Conservation (phyloP, 78 protist genomes). For the Blattamonas nauphoetae region DNA sequence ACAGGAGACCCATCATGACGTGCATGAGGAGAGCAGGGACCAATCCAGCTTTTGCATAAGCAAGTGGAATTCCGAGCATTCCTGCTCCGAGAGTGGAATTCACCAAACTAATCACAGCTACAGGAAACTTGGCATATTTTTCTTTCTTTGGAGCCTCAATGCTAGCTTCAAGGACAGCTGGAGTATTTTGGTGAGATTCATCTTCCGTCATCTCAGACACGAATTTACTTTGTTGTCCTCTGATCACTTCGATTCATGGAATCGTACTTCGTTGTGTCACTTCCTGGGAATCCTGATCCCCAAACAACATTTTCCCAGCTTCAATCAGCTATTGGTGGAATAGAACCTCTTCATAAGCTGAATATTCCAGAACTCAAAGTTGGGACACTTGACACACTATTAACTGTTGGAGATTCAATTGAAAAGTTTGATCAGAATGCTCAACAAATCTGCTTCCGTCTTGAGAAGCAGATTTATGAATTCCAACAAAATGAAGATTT, state of each 20-base stretch:
- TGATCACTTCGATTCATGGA: not conserved
- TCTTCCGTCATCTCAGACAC: too few species aligned
- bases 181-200: too few species aligned
- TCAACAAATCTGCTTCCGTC: not conserved
- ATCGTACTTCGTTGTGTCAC: not conserved
- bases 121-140: not conserved
- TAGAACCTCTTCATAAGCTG: not conserved
- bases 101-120: constrained; percentile 4
- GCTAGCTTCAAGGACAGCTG: too few species aligned
- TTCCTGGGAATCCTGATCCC: not conserved
- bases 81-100: constrained; percentile 3
- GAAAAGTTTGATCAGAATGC: not conserved
- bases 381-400: not conserved
- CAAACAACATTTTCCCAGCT: not conserved
- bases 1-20: not conserved
- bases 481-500: not conserved
- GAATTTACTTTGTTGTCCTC: not conserved
- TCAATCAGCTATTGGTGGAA: not conserved
- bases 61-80: constrained; percentile 3
- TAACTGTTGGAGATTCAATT: not conserved
- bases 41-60: not conserved
- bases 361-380: not conserved
- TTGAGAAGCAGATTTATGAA: constrained; percentile 11
- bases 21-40: not conserved
- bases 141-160: too few species aligned